phyloP scores from a whole-genome alignment of 495 filamentous ascomycete genomes.

The Xylaria intraflava region DNA sequence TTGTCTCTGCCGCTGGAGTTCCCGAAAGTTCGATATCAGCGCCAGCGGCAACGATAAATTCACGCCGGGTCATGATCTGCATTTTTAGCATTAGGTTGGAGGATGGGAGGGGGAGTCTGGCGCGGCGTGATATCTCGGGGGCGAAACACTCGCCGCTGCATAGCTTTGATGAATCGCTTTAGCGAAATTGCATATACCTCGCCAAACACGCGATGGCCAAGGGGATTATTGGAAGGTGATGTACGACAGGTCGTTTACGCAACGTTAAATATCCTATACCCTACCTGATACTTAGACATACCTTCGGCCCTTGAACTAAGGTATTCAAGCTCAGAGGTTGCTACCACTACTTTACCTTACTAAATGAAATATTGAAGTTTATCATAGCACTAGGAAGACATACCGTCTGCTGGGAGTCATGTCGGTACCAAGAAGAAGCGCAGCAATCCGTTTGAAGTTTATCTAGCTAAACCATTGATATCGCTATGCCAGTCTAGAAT shows the following conservation, averaged over 20 bases:
- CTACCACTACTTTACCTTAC: too few relatives aligned
- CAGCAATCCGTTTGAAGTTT: too few relatives aligned
- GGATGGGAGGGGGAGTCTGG: neutral
- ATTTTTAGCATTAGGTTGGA: neutral
- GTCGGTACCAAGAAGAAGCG: too few relatives aligned
- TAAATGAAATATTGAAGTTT: too few relatives aligned
- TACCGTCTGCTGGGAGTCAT: too few relatives aligned
- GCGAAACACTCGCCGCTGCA: neutral
- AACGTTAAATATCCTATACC: neutral
- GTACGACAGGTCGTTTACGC: neutral
- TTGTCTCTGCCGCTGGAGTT: slow-evolving; percentile 77
- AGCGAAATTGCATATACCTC: neutral
- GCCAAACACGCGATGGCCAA: neutral
- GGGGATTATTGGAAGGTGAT: neutral
- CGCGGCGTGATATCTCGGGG: neutral
- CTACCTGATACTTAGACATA: neutral
- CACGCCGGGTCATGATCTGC: neutral
- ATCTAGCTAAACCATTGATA: too few relatives aligned
- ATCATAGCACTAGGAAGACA: too few relatives aligned
- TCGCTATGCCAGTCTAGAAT: too few relatives aligned
- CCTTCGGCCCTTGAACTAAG: neutral
- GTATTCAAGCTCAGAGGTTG: too few relatives aligned
- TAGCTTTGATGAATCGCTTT: neutral
- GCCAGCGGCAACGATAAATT: slow-evolving; percentile 15
- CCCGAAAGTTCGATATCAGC: slow-evolving; percentile 42